Base-by-base conservation (phyloP, 768 basidiomycete genomes). In the Boletus vinaceobasis region DNA sequence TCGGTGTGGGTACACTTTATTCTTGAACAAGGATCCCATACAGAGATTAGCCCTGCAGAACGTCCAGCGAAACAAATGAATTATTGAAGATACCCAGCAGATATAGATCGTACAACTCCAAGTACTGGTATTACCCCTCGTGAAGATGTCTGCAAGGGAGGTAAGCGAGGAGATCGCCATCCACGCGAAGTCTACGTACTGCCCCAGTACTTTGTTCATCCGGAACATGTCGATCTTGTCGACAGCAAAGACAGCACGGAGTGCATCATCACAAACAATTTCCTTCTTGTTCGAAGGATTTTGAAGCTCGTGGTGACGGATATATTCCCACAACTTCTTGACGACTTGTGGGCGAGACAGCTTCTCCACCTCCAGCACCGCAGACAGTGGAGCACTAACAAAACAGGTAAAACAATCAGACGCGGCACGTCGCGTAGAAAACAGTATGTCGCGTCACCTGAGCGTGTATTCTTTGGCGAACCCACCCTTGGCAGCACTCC, bases 191-290 rank as follows among this genome's bases (percentile, higher is more conserved):
- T 4, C 5, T 10, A 74, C 82, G 55, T 52, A 93, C 88, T 86
- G 77, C 67, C 88, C 88, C 53, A 96, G 74, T 27, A 87, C 79
- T 72, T 95, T 93, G 79, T 95, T 96, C 93, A 96, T 96, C 60
- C 78, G 84, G 75, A 96, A 95, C 92, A 95, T 95, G 72, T 91
- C 85, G 53, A 97, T 83, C 68, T 84, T 88, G 59, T 92, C 88
- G 13, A 82, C 79, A 53, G 80, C 81, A 69, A 98, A 96, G 21
- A 96, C 81, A 7, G 85, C 82, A 63, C 79, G 80, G 61, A 97
- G 67, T 17, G 71, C 75, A 17, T 78, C 75, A 69, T 98, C 93
- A 65, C 93, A 95, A 2, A 93, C 60, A 57, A 98, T 97, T 69
- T 90, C 91, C 52, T 84, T 83, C 71, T 79, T 88, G 71, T 96